Conservation (phyloP, 2,329 filamentous ascomycete genomes). For the Fusarium solani-melongenae region DNA sequence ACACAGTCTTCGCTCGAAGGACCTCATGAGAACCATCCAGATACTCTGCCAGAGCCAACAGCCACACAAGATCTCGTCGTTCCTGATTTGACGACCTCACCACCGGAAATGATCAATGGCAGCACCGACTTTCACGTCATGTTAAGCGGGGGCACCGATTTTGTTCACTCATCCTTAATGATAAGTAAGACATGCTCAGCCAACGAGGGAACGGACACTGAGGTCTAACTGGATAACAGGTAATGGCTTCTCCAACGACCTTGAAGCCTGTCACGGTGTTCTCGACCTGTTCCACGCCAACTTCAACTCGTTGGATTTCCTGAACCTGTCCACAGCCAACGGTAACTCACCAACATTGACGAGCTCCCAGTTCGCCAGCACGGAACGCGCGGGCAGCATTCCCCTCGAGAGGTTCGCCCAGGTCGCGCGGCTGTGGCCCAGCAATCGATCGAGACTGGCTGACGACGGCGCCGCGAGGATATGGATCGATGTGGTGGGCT, state of each 20-base stretch:
- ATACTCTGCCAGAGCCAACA: neutral
- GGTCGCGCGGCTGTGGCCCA: conserved; percentile 6
- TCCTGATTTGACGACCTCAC: neutral
- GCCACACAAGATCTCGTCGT: neutral
- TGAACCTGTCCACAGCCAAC: neutral
- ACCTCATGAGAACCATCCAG: neutral
- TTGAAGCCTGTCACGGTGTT: neutral
- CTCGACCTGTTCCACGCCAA: neutral
- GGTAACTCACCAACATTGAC: neutral
- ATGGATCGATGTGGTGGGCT: neutral
- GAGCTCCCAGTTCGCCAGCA: neutral
- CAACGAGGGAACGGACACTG: neutral
- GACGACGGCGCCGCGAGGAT: neutral
- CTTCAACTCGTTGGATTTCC: neutral
- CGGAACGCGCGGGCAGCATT: neutral
- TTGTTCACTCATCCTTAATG: neutral
- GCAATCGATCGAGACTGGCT: neutral
- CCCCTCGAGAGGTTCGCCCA: conserved; percentile 1
- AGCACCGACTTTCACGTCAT: neutral
- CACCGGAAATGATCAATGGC: neutral
- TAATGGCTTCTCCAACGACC: neutral
- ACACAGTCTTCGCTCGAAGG: neutral
- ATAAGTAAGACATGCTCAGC: neutral
- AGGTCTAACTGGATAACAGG: neutral
- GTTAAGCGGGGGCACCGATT: neutral